phyloP scores from a whole-genome alignment of 495 filamentous ascomycete genomes.

The Oleoguttula mirabilis region DNA sequence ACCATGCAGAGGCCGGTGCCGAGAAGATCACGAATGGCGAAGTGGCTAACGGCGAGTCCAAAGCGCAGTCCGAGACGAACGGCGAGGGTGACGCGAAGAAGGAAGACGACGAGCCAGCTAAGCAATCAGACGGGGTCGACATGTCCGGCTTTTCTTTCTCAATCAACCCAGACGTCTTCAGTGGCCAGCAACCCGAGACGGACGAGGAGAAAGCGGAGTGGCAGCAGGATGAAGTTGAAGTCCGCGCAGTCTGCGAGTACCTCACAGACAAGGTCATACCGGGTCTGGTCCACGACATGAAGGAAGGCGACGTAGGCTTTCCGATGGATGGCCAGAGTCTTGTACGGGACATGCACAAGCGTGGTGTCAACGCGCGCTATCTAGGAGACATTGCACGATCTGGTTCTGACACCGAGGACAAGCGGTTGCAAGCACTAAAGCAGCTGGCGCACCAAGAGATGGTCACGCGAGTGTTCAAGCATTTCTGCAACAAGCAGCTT shows the following conservation, averaged over 20 bases:
- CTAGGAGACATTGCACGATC: constrained; percentile 60
- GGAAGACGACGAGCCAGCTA: constrained; percentile 16
- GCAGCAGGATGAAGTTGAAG: constrained; percentile 78
- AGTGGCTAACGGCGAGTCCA: no score
- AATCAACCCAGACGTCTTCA: constrained; percentile 92
- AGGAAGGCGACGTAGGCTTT: constrained; percentile 87
- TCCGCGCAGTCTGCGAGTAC: constrained; percentile 69
- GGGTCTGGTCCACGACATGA: constrained; percentile 51
- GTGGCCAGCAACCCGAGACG: constrained; percentile 80
- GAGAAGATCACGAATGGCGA: constrained; percentile 19
- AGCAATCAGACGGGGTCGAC: constrained; percentile 50
- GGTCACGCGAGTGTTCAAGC: constrained; percentile 88
- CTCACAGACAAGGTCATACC: constrained; percentile 65
- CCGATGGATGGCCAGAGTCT: constrained; percentile 95
- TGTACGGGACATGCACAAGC: constrained; percentile 81
- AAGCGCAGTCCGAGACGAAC: constrained; percentile 9
- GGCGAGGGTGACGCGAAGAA: constrained; percentile 3
- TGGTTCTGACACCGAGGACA: constrained; percentile 9
- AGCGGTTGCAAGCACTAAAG: constrained; percentile 61
- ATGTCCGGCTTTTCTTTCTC: constrained; percentile 76
- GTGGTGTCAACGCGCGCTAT: constrained; percentile 94
- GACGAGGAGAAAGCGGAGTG: constrained; percentile 78
- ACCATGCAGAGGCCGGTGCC: constrained; percentile 5
- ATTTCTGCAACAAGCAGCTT: constrained; percentile 68
- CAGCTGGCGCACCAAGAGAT: constrained; percentile 79